A percentile compares a stretch with the other conserved stretches of the same genome.
Evolutionary conservation across 345 rosid genomes (phyloP).

Genomic region (Aegle marmelos): DNA sequence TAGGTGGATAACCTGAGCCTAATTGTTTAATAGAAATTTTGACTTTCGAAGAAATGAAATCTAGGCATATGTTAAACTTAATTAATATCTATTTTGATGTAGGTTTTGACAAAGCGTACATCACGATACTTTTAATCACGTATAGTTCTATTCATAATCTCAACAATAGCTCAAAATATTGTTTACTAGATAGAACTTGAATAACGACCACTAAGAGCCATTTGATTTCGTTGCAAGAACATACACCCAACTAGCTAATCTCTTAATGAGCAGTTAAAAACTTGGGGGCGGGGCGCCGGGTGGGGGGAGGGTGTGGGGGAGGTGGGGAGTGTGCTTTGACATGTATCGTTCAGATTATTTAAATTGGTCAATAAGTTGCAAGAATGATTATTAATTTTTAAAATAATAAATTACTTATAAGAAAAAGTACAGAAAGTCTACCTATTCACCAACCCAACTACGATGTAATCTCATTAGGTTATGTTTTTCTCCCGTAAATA

Average conservation of each 20-base stretch:
- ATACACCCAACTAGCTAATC: not conserved
- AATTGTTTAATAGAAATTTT: not conserved
- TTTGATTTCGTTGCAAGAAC: not conserved
- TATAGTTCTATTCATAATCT: too few species aligned
- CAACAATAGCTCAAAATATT: not conserved
- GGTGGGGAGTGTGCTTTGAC: too few species aligned
- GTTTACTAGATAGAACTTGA: not conserved
- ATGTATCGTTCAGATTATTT: not conserved
- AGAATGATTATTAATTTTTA: not conserved
- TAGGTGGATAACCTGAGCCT: not conserved
- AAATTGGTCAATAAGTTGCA: not conserved
- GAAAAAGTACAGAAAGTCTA: not conserved
- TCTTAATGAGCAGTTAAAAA: not conserved
- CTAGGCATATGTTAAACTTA: not conserved
- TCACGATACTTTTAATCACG: not conserved
- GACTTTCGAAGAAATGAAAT: constrained; percentile 2
- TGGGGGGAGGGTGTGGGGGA: too few species aligned
- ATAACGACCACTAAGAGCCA: not conserved
- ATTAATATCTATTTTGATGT: not conserved
- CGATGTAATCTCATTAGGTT: too few species aligned
- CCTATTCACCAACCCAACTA: too few species aligned
- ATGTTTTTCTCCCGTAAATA: too few species aligned
- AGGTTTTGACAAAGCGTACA: not conserved
- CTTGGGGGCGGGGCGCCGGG: too few species aligned
- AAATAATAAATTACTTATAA: not conserved